Base-by-base conservation (phyloP, 148 eudicot species). In the Vaccinium corymbosum region DNA sequence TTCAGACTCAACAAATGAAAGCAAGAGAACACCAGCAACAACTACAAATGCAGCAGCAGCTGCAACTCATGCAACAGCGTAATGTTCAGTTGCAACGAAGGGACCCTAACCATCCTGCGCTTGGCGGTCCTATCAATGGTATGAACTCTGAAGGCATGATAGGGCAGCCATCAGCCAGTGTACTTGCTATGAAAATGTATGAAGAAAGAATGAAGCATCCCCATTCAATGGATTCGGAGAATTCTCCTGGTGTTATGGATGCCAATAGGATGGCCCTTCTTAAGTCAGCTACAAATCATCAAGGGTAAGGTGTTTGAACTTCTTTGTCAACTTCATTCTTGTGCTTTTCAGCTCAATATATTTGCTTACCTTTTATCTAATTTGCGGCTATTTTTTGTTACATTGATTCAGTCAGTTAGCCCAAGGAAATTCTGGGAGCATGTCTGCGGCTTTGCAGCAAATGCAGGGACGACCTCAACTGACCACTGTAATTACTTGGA, bases 51-150 rank as follows among this genome's bases (percentile, higher is more conserved):
- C 73, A 68, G 91, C 98, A 94, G 85, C 98, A 94, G 81, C 74
- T 97, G 84, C 99, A 97, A 84, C 86, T 94, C 81, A 93, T 97
- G 97, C 99, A 97, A 86, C 98, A 95, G 84, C 90, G 98, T 29
- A 97, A 88, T 87, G 93, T 93, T 79, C 99, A 97, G 90, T 88
- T 97, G 90, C 98, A 93, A 84, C 90, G 96, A 88, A 95, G 99
- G 81, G 96, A 97, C 86, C 92, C 97, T 35, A 94, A 91, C 85
- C 97, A 96, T 87, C 93, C 95, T 85, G 89, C 94, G 17, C 91
- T 93, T 83, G 92, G 94, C 48, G 91, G 93, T 78, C 92, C 98
- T 52, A 90, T 92, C 56, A 94, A 90, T 85, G 91, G 94, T 81
- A 89, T 90, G 85, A 86, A 86, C 76, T 64, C 91, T 83, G 92